Percentiles rank a stretch among this genome's conserved stretches.
Evolutionary conservation across 202 grass and related monocot species (phyloP).

Genomic region (Alloteropsis angusta): DNA sequence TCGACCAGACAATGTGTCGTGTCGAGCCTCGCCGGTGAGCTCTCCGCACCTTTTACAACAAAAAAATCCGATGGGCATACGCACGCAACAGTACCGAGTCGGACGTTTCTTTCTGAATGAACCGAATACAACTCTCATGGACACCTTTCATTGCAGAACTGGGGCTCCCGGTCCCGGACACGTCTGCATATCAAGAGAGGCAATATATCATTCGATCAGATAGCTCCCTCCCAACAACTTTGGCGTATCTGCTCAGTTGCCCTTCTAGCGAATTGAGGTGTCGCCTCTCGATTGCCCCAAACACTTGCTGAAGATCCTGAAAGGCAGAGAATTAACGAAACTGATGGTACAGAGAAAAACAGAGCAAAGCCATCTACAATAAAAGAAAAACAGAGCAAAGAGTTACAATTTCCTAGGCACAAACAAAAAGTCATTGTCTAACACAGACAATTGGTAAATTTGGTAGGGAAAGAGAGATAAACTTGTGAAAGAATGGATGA

Average conservation of each 20-base stretch:
- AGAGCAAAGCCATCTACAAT: background rate
- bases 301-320: conserved; percentile 60
- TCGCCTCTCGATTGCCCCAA: conserved; percentile 37
- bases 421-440: background rate
- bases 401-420: background rate
- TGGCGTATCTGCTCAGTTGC: conserved; percentile 45
- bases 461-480: background rate
- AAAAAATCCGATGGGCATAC: background rate
- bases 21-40: background rate
- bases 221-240: conserved; percentile 75
- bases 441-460: background rate
- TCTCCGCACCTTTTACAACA: background rate
- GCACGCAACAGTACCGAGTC: background rate
- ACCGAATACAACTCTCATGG: background rate
- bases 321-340: conserved; percentile 7
- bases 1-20: background rate
- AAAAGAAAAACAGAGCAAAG: background rate
- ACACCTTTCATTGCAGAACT: background rate
- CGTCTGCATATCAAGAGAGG: conserved; percentile 26
- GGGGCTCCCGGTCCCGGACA: background rate
- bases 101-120: background rate
- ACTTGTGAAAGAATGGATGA: background rate
- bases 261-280: conserved; percentile 42
- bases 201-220: conserved; percentile 51
- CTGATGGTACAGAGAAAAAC: background rate